Evolutionary conservation across 768 basidiomycete genomes (phyloP).

Genomic region (Trametes cingulata): DNA sequence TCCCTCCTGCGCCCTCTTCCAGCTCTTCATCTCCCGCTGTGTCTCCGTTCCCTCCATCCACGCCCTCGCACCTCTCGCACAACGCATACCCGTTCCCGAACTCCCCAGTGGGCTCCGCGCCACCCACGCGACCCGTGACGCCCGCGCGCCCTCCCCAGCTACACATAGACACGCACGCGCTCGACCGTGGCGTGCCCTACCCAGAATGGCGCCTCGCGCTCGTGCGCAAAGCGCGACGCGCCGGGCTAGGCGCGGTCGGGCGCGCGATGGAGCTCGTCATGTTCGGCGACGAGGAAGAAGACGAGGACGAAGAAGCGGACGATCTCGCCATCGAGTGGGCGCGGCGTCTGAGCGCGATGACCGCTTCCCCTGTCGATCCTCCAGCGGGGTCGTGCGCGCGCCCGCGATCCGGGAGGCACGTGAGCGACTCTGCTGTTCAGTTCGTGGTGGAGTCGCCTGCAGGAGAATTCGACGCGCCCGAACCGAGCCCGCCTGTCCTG

Average conservation of each 20-base stretch:
- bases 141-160: conserved; percentile 29
- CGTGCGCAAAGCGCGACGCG: conserved; percentile 51
- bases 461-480: conserved; percentile 1
- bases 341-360: conserved; percentile 3
- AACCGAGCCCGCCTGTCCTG: not conserved
- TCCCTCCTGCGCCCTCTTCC: not conserved
- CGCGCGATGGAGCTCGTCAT: conserved; percentile 48
- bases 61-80: not conserved
- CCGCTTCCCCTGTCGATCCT: conserved; percentile 23
- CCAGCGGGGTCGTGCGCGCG: conserved; percentile 14
- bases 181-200: conserved; percentile 44
- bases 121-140: conserved; percentile 30
- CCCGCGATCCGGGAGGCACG: not conserved
- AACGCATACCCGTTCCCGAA: not conserved
- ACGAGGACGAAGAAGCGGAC: conserved; percentile 16
- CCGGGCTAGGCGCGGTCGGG: conserved; percentile 60
- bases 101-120: conserved; percentile 6
- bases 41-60: not conserved
- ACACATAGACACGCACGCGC: conserved; percentile 25
- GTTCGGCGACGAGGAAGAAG: conserved; percentile 23
- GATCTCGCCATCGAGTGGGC: conserved; percentile 24
- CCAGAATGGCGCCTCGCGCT: conserved; percentile 66
- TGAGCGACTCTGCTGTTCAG: not conserved
- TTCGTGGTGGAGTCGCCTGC: not conserved
- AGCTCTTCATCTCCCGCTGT: not conserved